phyloP scores from a whole-genome alignment of 768 basidiomycete species.

The Strobilomyces confusus region DNA sequence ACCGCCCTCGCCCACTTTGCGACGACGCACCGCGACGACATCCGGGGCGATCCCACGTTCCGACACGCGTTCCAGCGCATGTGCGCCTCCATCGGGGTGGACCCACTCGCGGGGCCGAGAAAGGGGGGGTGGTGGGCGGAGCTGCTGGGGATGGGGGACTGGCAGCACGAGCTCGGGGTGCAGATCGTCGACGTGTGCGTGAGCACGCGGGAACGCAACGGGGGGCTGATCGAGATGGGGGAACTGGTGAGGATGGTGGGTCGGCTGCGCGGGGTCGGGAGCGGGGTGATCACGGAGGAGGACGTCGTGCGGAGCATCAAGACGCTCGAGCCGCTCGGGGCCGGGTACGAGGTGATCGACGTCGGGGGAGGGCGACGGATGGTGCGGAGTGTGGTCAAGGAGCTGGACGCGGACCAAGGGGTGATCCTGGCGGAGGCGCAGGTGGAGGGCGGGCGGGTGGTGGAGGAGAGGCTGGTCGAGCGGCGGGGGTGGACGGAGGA shows the following conservation, averaged over 20 bases:
- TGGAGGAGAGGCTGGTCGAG: constrained; percentile 55
- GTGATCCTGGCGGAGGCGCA: constrained; percentile 74
- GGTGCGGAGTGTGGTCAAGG: constrained; percentile 86
- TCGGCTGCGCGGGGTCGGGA: constrained; percentile 66
- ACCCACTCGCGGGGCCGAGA: constrained; percentile 84
- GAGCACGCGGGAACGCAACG: constrained; percentile 83
- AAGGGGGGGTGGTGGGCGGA: constrained; percentile 93
- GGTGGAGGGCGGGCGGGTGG: constrained; percentile 63
- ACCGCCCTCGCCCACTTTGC: constrained; percentile 78
- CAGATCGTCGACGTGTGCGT: constrained; percentile 93
- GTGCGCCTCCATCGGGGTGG: constrained; percentile 93
- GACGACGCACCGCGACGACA: constrained; percentile 75
- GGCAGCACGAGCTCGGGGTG: constrained; percentile 93
- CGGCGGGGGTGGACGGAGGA: constrained; percentile 75
- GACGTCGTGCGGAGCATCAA: constrained; percentile 60
- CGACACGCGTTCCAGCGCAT: constrained; percentile 38
- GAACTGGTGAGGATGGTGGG: constrained; percentile 80
- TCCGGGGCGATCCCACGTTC: constrained; percentile 57
- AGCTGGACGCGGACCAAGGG: constrained; percentile 87
- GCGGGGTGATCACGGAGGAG: constrained; percentile 75
- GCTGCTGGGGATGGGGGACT: constrained; percentile 83
- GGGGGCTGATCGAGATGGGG: constrained; percentile 39
- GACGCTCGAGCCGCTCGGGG: too few relatives aligned
- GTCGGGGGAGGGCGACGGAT: constrained; percentile 69
- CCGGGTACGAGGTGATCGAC: constrained; percentile 22